Evolutionary conservation across 345 rosid species (phyloP).

Genomic region (Aquilaria yunnanensis): DNA sequence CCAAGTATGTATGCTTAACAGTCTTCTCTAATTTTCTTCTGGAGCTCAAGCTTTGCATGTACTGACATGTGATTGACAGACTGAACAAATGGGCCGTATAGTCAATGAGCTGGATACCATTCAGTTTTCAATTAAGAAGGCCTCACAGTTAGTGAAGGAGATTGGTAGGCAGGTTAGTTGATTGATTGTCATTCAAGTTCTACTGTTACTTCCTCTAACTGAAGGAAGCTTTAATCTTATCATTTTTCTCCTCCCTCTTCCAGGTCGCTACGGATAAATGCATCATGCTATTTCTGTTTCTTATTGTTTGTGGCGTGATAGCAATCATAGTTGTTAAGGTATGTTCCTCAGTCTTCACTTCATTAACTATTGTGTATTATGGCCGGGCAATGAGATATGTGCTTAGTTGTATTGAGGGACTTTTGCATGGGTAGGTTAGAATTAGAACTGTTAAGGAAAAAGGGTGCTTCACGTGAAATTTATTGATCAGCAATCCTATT

Average conservation of each 20-base stretch:
- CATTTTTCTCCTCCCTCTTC: constrained; percentile 6
- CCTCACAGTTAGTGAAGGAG: constrained; percentile 96
- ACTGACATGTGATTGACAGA: constrained; percentile 43
- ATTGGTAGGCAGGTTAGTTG: constrained; percentile 89
- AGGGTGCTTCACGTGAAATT: background rate
- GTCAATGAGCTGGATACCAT: constrained; percentile 96
- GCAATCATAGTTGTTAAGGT: constrained; percentile 97
- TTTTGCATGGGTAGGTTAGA: background rate
- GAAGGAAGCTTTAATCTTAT: constrained; percentile 4
- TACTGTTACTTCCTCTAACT: constrained; percentile 1
- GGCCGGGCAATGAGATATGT: background rate
- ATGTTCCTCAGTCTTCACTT: constrained; percentile 13
- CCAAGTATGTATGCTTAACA: constrained; percentile 51
- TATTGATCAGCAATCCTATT: no score
- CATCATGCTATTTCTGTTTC: constrained; percentile 87
- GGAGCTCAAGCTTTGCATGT: background rate
- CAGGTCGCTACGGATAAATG: constrained; percentile 99
- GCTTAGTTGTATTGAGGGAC: background rate
- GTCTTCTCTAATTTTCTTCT: background rate
- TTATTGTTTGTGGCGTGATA: constrained; percentile 88
- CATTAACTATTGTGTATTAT: background rate
- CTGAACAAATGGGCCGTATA: constrained; percentile 99
- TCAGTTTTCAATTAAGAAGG: constrained; percentile 97
- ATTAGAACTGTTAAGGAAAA: background rate
- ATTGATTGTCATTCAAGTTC: constrained; percentile 5